Evolutionary conservation across 495 filamentous ascomycete species (phyloP), one percentile per base, ranked within the genome.

Genomic region (Penicillium antarcticum): DNA sequence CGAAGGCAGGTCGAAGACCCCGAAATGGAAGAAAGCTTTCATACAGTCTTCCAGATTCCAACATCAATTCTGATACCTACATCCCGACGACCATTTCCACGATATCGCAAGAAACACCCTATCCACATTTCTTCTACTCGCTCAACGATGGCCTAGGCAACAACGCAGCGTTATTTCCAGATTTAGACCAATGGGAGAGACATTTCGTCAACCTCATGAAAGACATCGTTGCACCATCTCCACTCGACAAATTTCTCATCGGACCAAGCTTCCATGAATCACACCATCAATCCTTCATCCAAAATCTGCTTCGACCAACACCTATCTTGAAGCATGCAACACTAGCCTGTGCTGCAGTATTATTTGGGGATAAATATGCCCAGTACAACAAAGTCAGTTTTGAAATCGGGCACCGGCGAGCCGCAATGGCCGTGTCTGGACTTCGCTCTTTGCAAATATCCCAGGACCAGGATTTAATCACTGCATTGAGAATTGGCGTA

Each of bases 151-250:
- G 51, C 10, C 19, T 61, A 18, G 42, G 42, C 14, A 51, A 32
- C 16, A 61, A 61, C 12, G 7, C 46, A 23, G 39, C 18, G 1
- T n/a, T 55, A 12, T 48, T 57, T 12, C 31, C 54, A 3, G 39
- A 41, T 5, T 43, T 61, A 11, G 58, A 61, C 36, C 18, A 48
- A 1, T 57, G 51, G 54, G 58, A 61, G 26, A 29, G 33, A 14
- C 47, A 61, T 24, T 61, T 61, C 16, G n/a, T 61, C 17, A 57
- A 57, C 29, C 24, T 57, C 1, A 61, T 61, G 58, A 61, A 49
- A 46, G 46, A 57, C 18, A 51, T 47, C 11, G 8, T 40, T 5
- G 33, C 26, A 1, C 47, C 58, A 10, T 57, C 47, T 7, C 58
- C 58, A 11, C 42, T 61, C 1, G 54, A 57, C 35, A 61, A 61